Evolutionary conservation across 2,329 filamentous ascomycete species (phyloP), one percentile per base, ranked within the genome.

Genomic region (Tolypocladium amazonense): DNA sequence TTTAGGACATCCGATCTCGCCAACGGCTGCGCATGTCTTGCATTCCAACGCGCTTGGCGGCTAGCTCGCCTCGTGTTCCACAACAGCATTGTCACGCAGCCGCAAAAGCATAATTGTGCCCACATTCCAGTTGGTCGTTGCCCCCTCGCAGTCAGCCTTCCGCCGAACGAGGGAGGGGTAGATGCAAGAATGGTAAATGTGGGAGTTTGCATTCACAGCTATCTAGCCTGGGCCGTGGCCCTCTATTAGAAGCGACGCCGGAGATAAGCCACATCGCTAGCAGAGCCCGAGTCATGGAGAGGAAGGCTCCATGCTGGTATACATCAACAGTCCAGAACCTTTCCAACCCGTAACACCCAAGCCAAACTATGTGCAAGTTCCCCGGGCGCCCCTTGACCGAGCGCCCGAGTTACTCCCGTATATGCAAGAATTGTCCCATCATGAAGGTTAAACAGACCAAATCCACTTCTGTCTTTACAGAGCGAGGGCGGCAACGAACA

Each of bases 401-500:
- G 63, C 62, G 62, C 68, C 65, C 61, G 47, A 65, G 37, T 25
- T 27, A 33, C 56, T 38, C 59, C 45, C 56, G 15, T 45, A 56
- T 43, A 58, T 58, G 53, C 57, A 45, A 20, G 25, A 56, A 68
- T 67, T 65, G 66, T 66, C 62, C 63, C 65, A 65, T 58, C 61
- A 63, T 66, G 58, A 68, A 65, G 61, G 62, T 61, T 64, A 50
- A 67, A 59, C 57, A 64, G 50, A 59, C 59, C 59, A 54, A 45
- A 59, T 23, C 43, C 33, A 56, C 43, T 55, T n/a, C 11, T 18
- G 14, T 7, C 30, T 56, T 77, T 76, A 80, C 70, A 79, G 69
- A 66, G 75, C 76, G 57, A 80, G 62, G 62, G 73, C 63, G 62
- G 76, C 76, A 62, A 75, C 69, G 62, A 73, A 72, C 33, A 78